Evolutionary conservation across 2,329 filamentous ascomycete species (phyloP).

Genomic region (Diaporthe citri): DNA sequence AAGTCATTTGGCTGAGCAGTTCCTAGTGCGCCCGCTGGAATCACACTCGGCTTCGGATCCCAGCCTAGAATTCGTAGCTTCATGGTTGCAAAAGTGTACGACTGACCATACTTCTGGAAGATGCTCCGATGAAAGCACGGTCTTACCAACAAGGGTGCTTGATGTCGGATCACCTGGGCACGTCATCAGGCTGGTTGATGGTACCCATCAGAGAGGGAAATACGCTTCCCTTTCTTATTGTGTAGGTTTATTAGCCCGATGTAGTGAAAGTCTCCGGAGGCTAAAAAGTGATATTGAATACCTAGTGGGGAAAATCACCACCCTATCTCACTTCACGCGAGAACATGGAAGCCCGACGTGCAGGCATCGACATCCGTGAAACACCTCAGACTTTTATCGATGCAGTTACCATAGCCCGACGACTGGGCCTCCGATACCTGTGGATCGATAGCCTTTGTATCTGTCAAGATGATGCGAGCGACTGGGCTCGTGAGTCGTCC

Average conservation of each 20-base stretch:
- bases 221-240: constrained; percentile 41
- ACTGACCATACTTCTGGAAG: not conserved
- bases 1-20: not conserved
- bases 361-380: constrained; percentile 8
- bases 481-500: constrained; percentile 30
- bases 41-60: constrained; percentile 1
- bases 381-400: constrained; percentile 20
- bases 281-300: not conserved
- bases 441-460: constrained; percentile 37
- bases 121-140: not conserved
- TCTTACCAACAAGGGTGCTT: constrained; percentile 33
- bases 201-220: constrained; percentile 21
- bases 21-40: constrained; percentile 13
- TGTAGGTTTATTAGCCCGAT: constrained; percentile 9
- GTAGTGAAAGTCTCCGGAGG: too few relatives aligned
- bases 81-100: constrained; percentile 3
- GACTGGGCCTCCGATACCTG: constrained; percentile 32
- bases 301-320: constrained; percentile 20
- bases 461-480: constrained; percentile 32
- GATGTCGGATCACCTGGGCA: constrained; percentile 34
- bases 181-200: constrained; percentile 37
- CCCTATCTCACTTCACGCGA: constrained; percentile 15
- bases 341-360: not conserved
- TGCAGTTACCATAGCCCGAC: constrained; percentile 3
- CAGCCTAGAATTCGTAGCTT: not conserved